Conservation (phyloP, 2,329 filamentous ascomycete species). For the Xylariaceae sp. region DNA sequence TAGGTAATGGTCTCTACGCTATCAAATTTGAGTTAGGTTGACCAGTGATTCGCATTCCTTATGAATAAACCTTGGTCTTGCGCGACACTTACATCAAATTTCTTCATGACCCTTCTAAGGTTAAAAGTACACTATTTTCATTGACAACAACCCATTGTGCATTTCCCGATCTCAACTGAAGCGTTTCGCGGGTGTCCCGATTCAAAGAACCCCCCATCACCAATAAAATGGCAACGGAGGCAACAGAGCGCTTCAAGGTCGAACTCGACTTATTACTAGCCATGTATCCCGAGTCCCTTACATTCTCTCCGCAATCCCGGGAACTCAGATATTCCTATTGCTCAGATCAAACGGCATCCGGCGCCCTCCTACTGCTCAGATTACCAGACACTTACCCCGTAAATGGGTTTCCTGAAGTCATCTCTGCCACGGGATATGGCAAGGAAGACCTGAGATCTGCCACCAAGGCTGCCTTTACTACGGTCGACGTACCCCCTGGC, state of each 20-base stretch:
- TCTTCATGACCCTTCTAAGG: too few species aligned
- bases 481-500: slow-evolving; percentile 1
- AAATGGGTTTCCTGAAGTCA: slow-evolving; percentile 15
- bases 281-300: slow-evolving; percentile 22
- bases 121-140: background rate
- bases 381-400: slow-evolving; percentile 21
- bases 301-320: slow-evolving; percentile 15
- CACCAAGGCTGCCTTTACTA: slow-evolving; percentile 12
- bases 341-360: background rate
- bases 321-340: slow-evolving; percentile 19
- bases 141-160: background rate
- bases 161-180: background rate
- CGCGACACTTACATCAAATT: slow-evolving; percentile 5
- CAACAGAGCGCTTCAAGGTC: slow-evolving; percentile 10
- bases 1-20: too few species aligned
- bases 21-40: too few species aligned
- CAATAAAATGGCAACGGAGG: slow-evolving; percentile 10
- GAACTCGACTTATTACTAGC: slow-evolving; percentile 14
- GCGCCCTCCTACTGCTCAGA: slow-evolving; percentile 16
- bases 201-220: background rate
- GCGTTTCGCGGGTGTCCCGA: background rate
- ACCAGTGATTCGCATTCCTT: too few species aligned
- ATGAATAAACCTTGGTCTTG: background rate
- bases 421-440: slow-evolving; percentile 16
- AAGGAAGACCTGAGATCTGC: slow-evolving; percentile 20